Evolutionary conservation across 305 asterid species (phyloP), one percentile per base, ranked within the genome.

Genomic region (Salvia sclarea): DNA sequence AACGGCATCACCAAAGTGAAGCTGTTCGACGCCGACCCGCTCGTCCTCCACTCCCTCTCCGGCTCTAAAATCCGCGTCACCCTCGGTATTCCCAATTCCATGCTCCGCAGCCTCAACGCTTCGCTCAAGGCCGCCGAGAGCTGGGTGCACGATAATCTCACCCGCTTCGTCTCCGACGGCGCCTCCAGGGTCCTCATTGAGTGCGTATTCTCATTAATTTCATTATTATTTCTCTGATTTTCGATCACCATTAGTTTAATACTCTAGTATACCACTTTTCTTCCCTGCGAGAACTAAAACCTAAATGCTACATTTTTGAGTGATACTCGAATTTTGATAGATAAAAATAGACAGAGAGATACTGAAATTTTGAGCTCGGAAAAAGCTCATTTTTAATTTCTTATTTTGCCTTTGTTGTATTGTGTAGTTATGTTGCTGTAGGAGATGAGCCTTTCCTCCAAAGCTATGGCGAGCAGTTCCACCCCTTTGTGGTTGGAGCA

Each of bases 121-220:
- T 88, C 96, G 2, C 47, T 79, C 25, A 91, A 84, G 70, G 85
- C 90, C 20, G 97, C 97, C 13, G 73, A 81, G 72, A 78, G 77
- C 74, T 89, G 96, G 96, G 96, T 90, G 56, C 97, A 88, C 73
- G 90, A 90, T 68, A 88, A 90, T 70, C 90, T 90, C 72, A 86
- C 97, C 37, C 88, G 96, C 64, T 90, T 79, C 68, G 82, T 85
- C 61, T 84, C 93, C 12, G 78, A 63, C 63, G 82, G 86, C 48
- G 74, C 85, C 37, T 74, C 81, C 47, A 75, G 72, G 48, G 85
- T 90, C 73, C 91, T 81, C 73, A 77, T 88, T 2, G 89, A 90
- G 97, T 90, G 66, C 20, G 82, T 69, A 1, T 30, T 62, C 12
- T 48, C 1, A 67, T 24, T 53, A 14, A 0, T 6, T 5, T 3